Base-by-base conservation (phyloP, 345 rosid species). In the Syzygium oleosum region DNA sequence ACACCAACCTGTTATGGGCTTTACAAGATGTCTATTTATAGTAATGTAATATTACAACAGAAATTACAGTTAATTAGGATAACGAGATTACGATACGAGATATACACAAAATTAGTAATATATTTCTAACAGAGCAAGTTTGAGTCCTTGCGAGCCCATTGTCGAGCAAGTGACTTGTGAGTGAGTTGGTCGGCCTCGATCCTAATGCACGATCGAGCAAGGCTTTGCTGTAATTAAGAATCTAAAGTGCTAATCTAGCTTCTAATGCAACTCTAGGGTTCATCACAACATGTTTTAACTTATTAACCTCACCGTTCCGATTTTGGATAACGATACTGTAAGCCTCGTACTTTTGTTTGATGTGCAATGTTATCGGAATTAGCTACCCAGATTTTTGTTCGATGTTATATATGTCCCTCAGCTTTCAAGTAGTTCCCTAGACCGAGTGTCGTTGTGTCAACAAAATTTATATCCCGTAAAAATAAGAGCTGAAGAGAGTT, bases 91-190 rank as follows among this genome's bases (percentile, higher is more conserved):
- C 2, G n/a, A 56, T 23, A 0, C 2, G 0, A 56, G 12, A 56
- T 25, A 56, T 9, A 9, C 41, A 56, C 0, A 0, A 56, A 22
- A 56, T 56, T 56, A 56, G 12, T 23, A 56, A 56, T 56, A 56
- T 56, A 56, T 56, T 56, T 56, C 41, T 3, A 56, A 56, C 23
- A 56, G 61, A 8, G 61, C 1, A 27, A 23, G 23, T 55, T 27
- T 55, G 23, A 56, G 61, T 23, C 0, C 13, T 22, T 27, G 23
- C 9, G 61, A 56, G 61, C 2, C 10, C 2, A 56, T 58, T 4
- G 63, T 58, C 3, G 5, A 58, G 63, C 0, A 58, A 2, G 29
- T 25, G 61, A 56, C 1, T 2, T 0, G 29, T 2, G 0, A 2
- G 29, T 58, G 63, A 58, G 63, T 58, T 58, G 14, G n/a, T 23